Evolutionary conservation across 257 asterid genomes (phyloP), one percentile per base, ranked within the genome.

Genomic region (Hygrophila difformis): DNA sequence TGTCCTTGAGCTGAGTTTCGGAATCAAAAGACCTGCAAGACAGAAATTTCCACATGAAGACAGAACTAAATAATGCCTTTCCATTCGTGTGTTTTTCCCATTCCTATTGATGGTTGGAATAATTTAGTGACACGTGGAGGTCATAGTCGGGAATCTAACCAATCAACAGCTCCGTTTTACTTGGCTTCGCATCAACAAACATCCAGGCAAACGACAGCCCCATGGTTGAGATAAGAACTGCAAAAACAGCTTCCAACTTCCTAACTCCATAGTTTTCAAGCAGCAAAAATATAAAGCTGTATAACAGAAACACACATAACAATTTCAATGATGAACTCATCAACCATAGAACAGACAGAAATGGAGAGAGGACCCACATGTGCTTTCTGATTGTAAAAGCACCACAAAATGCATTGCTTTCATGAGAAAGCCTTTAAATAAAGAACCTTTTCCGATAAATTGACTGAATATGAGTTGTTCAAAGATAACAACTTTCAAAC

Each of bases 261-360:
- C 99, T 83, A 79, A 91, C 94, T 51, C 99, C 99, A 56, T 91
- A 91, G 77, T 91, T 91, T 74, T 91, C 99, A 42, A 91, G 94
- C 65, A 86, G 93, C 70, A 91, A 72, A 64, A 91, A 84, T 38
- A 91, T 62, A 67, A 91, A 91, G 73, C 99, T 91, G 93, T 57
- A 51, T 18, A 54, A 18, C 33, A 55, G 69, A 54, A 39, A 55
- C 62, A 63, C 20, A 52, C 17, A 47, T 51, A 42, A 34, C 33
- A 37, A 39, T 1, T 44, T 62, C 49, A 66, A 66, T 23, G 18
- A 64, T 50, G 49, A 46, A 40, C 62, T 39, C 39, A 26, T 59
- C 53, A 55, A 39, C 31, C 35, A 39, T 26, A 17, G 52, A 64
- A 47, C 53, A 49, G 54, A 36, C 55, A 54, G 60, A 53, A 49